Conservation (phyloP, 176 grass and related monocot species). For the Carex scoparia region DNA sequence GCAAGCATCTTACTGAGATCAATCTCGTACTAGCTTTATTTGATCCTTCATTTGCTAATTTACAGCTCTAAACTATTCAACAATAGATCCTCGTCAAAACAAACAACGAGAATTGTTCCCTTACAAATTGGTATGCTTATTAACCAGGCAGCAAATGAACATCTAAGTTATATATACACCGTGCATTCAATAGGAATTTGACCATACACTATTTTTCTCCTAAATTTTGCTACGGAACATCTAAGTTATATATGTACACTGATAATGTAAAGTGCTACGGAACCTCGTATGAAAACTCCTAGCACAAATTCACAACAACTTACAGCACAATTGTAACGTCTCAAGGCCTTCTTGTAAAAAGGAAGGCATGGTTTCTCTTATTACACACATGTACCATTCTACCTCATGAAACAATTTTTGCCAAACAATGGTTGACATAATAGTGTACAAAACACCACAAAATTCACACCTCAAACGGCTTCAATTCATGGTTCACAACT, state of each 20-base stretch:
- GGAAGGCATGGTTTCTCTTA: not conserved
- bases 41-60: too few relatives aligned
- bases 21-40: not conserved
- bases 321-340: too few relatives aligned
- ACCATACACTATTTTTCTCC: not conserved
- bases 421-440: not conserved
- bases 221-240: too few relatives aligned
- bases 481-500: constrained; percentile 31
- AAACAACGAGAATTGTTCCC: not conserved
- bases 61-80: too few relatives aligned
- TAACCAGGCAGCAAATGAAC: not conserved
- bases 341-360: too few relatives aligned
- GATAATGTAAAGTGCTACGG: not conserved
- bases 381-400: not conserved
- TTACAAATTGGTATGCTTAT: not conserved
- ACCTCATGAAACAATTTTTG: not conserved
- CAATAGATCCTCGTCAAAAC: too few relatives aligned
- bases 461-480: constrained; percentile 35
- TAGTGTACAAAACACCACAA: not conserved
- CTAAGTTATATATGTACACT: too few relatives aligned
- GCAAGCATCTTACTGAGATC: not conserved
- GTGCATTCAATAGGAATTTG: not conserved
- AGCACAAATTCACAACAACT: not conserved
- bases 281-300: not conserved
- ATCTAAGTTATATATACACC: not conserved